Evolutionary conservation across 2,329 filamentous ascomycete species (phyloP), one percentile per base, ranked within the genome.

Genomic region (Stenocarpella maydis): DNA sequence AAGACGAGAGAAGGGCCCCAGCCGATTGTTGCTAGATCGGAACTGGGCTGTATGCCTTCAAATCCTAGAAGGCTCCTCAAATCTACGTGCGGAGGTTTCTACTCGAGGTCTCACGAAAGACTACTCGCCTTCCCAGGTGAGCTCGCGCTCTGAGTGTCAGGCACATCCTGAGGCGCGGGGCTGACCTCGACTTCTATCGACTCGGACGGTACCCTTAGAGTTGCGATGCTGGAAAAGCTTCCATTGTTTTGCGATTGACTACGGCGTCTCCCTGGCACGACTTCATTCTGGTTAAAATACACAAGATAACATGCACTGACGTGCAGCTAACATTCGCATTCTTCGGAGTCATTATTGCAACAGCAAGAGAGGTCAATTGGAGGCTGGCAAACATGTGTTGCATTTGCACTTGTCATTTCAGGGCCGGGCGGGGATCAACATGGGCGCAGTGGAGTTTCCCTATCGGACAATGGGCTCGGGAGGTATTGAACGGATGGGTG

Each of bases 301-400:
- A 58, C 28, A 50, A 9, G n/a, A 28, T 6, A 10, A 24, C 15
- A 24, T 28, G 41, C 49, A 26, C 21, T 28, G 4, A 21, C n/a
- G n/a, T 49, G 54, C 28, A 55, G 52, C 65, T 17, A 50, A 28
- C 41, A 5, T 58, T 67, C 58, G 65, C 65, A 67, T 49, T 58
- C 39, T 34, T 67, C 15, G 41, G 28, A 49, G 52, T 49, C 28
- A 28, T 39, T 21, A 34, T 31, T 49, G 12, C 26, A 47, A 53
- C 31, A 39, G 28, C 31, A 49, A 39, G 28, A 58, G 49, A 37
- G 41, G 45, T 63, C 58, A 49, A 24, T 49, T 63, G 58, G 43
- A 49, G 58, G 58, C 26, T 24, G 58, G n/a, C 58, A 49, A 49
- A 37, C 37, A 39, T 28, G 21, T 67, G 17, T 39, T 37, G 52